A percentile compares a stretch with the other conserved stretches of the same genome.
These are phyloP conservation scores for Fusarium compactum DNA, from an alignment of 2,329 filamentous ascomycete species.

Conservation along the genomic window DNA sequence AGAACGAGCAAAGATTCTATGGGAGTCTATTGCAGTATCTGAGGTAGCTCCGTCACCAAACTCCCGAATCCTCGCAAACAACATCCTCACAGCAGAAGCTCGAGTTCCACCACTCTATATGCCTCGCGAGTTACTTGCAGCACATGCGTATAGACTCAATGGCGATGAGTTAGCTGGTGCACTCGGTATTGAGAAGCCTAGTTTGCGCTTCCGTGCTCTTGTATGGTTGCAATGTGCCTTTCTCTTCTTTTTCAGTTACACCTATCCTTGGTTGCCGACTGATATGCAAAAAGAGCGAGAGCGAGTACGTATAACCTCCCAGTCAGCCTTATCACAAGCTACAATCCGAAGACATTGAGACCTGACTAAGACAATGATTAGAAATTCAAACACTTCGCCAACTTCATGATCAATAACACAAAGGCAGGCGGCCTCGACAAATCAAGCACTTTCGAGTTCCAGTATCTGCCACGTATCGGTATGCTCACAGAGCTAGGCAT, in stretches of 20 bases:
- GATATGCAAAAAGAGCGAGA: constrained; percentile 54
- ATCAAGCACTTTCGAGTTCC: constrained; percentile 75
- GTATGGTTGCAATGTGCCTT: constrained; percentile 75
- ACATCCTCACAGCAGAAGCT: constrained; percentile 78
- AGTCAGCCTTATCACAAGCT: neutral
- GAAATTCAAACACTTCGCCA: constrained; percentile 46
- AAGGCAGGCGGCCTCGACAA: constrained; percentile 70
- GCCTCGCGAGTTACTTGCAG: constrained; percentile 74
- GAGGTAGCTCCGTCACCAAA: constrained; percentile 75
- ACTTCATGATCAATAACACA: constrained; percentile 71
- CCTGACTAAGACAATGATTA: constrained; percentile 34
- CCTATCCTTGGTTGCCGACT: constrained; percentile 53
- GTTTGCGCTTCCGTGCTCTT: constrained; percentile 68
- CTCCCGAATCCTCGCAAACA: constrained; percentile 75
- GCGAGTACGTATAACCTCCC: constrained; percentile 39
- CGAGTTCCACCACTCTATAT: constrained; percentile 74
- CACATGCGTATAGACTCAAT: constrained; percentile 77
- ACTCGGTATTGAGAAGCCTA: constrained; percentile 69
- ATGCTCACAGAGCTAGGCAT: constrained; percentile 52
- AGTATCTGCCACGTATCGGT: constrained; percentile 69
- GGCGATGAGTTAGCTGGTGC: constrained; percentile 71
- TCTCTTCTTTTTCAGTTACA: constrained; percentile 68
- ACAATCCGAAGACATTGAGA: neutral
- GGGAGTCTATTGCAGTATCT: constrained; percentile 75
- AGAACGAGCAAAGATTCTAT: constrained; percentile 67